phyloP scores from a whole-genome alignment of 441 rosid genomes.

The Omphalea diandra region DNA sequence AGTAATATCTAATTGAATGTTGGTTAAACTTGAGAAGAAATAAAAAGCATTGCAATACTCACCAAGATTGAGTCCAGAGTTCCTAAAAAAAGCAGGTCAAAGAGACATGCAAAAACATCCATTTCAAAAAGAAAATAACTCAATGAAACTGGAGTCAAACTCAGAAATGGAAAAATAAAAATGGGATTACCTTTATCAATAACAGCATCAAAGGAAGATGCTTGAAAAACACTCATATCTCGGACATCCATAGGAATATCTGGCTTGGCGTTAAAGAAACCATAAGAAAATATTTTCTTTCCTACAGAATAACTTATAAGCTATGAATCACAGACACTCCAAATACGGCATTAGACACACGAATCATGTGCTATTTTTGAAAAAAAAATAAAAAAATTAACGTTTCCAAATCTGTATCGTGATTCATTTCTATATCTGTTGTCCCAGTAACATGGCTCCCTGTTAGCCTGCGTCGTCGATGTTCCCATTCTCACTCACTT shows the following conservation, averaged over 20 bases:
- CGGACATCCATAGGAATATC: constrained; percentile 79
- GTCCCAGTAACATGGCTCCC: constrained; percentile 87
- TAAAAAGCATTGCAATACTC: constrained; percentile 25
- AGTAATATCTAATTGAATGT: constrained; percentile 4
- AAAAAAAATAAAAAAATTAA: too few species aligned
- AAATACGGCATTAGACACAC: too few species aligned
- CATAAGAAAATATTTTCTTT: constrained; percentile 31
- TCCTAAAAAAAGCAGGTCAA: constrained; percentile 44
- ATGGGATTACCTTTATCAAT: constrained; percentile 65
- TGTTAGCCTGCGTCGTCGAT: constrained; percentile 70
- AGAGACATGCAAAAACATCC: constrained; percentile 25
- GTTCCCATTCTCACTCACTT: constrained; percentile 37
- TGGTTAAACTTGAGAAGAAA: not conserved
- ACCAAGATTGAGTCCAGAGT: constrained; percentile 87
- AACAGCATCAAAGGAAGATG: constrained; percentile 67
- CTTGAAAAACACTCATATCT: constrained; percentile 58
- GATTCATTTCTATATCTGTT: constrained; percentile 71
- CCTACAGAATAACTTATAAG: too few species aligned
- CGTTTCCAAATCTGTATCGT: constrained; percentile 57
- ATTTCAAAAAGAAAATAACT: not conserved
- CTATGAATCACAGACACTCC: too few species aligned
- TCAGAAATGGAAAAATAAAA: not conserved
- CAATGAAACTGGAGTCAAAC: not conserved
- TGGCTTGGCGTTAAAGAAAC: constrained; percentile 27
- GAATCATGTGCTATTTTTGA: too few species aligned